phyloP scores from a whole-genome alignment of 2,329 filamentous ascomycete species.

The Hyphodiscus sp. region DNA sequence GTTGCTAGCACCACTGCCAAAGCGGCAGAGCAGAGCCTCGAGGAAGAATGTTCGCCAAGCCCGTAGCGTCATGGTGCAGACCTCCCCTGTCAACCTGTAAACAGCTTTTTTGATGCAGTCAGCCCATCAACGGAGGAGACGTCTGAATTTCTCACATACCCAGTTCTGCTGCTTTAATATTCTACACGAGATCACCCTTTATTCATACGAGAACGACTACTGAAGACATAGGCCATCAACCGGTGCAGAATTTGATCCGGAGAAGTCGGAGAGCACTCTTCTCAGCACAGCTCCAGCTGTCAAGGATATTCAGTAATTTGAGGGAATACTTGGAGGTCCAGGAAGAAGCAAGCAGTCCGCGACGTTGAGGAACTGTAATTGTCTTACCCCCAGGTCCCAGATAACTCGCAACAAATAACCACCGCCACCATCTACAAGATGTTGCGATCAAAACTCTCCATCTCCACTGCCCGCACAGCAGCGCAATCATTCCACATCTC shows the following conservation, averaged over 20 bases:
- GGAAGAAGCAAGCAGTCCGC: neutral
- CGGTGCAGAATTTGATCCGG: neutral
- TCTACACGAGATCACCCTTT: neutral
- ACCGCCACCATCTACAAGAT: neutral
- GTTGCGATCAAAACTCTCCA: neutral
- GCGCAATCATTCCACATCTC: neutral
- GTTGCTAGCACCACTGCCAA: neutral
- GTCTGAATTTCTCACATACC: neutral
- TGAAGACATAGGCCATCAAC: no score
- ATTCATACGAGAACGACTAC: neutral
- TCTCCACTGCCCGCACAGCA: neutral
- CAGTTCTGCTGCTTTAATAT: neutral
- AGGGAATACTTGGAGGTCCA: neutral
- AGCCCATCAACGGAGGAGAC: neutral
- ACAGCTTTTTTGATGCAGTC: neutral
- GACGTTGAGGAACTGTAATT: neutral
- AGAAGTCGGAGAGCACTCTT: neutral
- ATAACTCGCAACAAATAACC: neutral
- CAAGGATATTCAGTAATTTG: neutral
- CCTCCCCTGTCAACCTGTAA: neutral
- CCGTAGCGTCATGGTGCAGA: neutral
- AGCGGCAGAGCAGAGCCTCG: neutral
- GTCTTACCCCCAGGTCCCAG: neutral
- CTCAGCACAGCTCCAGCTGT: no score
- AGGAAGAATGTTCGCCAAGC: neutral